A percentile compares a stretch with the other conserved stretches of the same genome.
Conservation (phyloP, 2,329 filamentous ascomycete genomes). For the Periconia digitata region DNA sequence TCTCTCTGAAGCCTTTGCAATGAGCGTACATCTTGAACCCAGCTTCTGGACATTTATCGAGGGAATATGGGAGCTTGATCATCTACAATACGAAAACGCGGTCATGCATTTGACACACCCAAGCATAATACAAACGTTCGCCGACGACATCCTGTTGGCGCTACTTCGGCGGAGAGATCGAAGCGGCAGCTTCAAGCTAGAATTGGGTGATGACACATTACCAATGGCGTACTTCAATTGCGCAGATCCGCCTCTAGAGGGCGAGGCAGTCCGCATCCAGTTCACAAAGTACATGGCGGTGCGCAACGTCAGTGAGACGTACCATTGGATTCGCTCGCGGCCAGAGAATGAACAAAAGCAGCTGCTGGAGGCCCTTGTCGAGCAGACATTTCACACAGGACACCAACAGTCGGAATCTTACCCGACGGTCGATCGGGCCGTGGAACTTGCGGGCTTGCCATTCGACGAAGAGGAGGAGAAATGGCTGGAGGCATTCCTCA, state of each 20-base stretch:
- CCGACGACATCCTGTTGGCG: constrained; percentile 75
- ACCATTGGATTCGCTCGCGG: constrained; percentile 70
- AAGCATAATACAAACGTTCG: constrained; percentile 76
- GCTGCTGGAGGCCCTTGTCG: constrained; percentile 68
- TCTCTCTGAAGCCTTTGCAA: constrained; percentile 53
- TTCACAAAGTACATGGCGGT: constrained; percentile 70
- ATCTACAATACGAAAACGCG: constrained; percentile 64
- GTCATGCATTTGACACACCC: constrained; percentile 78
- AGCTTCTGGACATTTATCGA: constrained; percentile 81
- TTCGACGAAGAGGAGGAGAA: constrained; percentile 70
- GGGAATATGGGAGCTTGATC: constrained; percentile 80
- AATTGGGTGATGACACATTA: constrained; percentile 41
- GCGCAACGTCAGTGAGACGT: constrained; percentile 70
- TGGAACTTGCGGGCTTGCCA: constrained; percentile 72
- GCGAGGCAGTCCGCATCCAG: constrained; percentile 61
- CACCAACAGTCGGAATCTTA: constrained; percentile 19
- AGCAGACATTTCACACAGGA: constrained; percentile 25
- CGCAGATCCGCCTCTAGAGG: constrained; percentile 71
- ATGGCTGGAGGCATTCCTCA: constrained; percentile 73
- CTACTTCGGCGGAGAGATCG: constrained; percentile 52
- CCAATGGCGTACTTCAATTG: constrained; percentile 78
- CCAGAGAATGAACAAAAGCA: constrained; percentile 62
- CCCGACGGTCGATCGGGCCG: constrained; percentile 57
- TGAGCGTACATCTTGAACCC: constrained; percentile 65
- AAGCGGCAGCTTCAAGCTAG: not conserved